A percentile compares a stretch with the other conserved stretches of the same genome.
Conservation (phyloP, 2,329 filamentous ascomycete species). For the Aspergillus piperis region DNA sequence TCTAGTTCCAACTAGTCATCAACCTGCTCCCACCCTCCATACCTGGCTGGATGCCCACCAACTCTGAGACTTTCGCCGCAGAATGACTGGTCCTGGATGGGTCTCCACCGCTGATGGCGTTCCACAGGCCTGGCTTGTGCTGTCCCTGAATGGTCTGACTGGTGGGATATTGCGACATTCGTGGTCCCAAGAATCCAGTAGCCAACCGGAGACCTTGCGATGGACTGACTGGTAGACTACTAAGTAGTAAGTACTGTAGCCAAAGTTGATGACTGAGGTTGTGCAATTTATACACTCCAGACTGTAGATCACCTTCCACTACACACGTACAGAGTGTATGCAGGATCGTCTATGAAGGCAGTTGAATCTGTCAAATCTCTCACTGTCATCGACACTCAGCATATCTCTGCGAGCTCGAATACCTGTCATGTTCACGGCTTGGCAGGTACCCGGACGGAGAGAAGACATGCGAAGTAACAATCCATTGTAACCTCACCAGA, state of each 20-base stretch:
- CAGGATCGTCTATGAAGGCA: background rate
- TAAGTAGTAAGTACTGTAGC: background rate
- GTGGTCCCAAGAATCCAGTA: background rate
- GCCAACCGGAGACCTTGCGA: background rate
- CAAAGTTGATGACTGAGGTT: too few species aligned
- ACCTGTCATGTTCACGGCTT: background rate
- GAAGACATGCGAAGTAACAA: background rate
- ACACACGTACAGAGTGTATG: background rate
- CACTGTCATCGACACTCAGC: background rate
- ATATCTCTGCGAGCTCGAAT: background rate
- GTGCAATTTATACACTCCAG: background rate
- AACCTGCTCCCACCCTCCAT: background rate
- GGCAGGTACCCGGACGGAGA: background rate
- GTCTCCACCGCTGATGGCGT: background rate
- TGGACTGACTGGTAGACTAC: background rate
- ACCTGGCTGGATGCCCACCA: background rate
- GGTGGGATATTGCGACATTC: background rate
- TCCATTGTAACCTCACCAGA: background rate
- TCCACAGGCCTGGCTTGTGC: background rate
- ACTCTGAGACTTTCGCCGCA: background rate
- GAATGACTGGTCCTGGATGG: conserved; percentile 2
- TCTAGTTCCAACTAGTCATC: background rate
- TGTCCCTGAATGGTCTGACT: background rate
- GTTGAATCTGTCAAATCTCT: background rate
- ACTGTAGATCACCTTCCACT: background rate